A percentile compares a stretch with the other conserved stretches of the same genome.
These are phyloP conservation scores for Casuarina glauca DNA, from an alignment of 306 rosid genomes.

Conservation along the genomic window DNA sequence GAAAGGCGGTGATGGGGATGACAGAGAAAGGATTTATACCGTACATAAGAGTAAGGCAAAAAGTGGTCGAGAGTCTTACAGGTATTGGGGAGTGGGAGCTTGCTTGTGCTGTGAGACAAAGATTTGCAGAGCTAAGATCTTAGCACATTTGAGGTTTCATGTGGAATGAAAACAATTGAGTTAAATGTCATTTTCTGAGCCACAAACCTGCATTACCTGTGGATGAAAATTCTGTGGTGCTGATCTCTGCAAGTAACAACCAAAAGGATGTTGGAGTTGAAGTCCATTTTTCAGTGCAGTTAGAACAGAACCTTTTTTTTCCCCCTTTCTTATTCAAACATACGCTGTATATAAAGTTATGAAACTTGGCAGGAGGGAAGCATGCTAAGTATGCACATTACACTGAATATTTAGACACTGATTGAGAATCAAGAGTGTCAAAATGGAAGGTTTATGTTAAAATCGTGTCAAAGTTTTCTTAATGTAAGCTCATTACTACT, in stretches of 20 bases:
- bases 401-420: not conserved
- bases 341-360: not conserved
- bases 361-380: constrained; percentile 10
- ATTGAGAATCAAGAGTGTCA: not conserved
- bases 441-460: not conserved
- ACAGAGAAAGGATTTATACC: constrained; percentile 53
- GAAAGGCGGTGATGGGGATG: constrained; percentile 72
- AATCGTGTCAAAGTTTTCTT: not conserved
- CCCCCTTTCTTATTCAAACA: not conserved
- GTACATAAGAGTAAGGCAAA: constrained; percentile 63
- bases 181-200: constrained; percentile 13
- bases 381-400: not conserved
- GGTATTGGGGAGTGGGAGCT: constrained; percentile 69
- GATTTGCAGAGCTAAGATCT: constrained; percentile 52
- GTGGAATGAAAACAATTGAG: constrained; percentile 11
- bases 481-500: not conserved
- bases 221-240: not conserved
- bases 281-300: not conserved
- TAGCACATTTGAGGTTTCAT: constrained; percentile 29
- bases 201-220: not conserved
- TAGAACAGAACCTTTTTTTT: not conserved
- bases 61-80: constrained; percentile 72
- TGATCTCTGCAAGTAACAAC: constrained; percentile 7
- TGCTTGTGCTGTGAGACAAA: constrained; percentile 72
- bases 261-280: constrained; percentile 7